Evolutionary conservation across 2,329 filamentous ascomycete species (phyloP).

Genomic region (Claviceps maximensis): DNA sequence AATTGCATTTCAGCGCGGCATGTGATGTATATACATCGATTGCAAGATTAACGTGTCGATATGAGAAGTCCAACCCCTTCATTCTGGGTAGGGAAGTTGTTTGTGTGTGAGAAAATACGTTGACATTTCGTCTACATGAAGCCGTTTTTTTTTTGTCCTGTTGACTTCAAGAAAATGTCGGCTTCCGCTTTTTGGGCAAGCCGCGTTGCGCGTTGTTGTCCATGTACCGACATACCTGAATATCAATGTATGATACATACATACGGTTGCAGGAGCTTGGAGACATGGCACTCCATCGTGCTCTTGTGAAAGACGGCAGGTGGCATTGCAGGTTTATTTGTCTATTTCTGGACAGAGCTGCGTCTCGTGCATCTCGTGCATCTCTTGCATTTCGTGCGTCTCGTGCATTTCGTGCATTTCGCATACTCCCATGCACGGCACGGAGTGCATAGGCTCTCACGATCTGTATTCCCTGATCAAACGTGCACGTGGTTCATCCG

Average conservation of each 20-base stretch:
- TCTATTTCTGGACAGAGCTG: background rate
- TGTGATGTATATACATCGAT: too few species aligned
- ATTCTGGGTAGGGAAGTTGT: background rate
- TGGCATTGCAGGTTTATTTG: background rate
- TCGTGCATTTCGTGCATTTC: background rate
- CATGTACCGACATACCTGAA: background rate
- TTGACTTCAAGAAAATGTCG: too few species aligned
- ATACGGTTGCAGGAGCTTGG: background rate
- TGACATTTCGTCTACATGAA: background rate
- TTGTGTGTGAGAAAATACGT: background rate
- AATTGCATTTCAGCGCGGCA: too few species aligned
- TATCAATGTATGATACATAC: background rate
- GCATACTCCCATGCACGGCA: background rate
- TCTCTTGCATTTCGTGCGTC: background rate
- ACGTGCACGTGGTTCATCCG: slow-evolving; percentile 1
- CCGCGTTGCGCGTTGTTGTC: background rate
- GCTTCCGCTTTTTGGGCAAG: background rate
- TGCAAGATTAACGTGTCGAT: background rate
- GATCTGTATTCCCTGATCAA: background rate
- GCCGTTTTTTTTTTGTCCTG: background rate
- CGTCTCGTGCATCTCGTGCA: background rate
- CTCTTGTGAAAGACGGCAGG: background rate
- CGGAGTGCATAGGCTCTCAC: background rate
- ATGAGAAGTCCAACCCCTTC: background rate
- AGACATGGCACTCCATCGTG: background rate